Evolutionary conservation across 148 eudicot genomes (phyloP).

Genomic region (Chenopodium formosanum): DNA sequence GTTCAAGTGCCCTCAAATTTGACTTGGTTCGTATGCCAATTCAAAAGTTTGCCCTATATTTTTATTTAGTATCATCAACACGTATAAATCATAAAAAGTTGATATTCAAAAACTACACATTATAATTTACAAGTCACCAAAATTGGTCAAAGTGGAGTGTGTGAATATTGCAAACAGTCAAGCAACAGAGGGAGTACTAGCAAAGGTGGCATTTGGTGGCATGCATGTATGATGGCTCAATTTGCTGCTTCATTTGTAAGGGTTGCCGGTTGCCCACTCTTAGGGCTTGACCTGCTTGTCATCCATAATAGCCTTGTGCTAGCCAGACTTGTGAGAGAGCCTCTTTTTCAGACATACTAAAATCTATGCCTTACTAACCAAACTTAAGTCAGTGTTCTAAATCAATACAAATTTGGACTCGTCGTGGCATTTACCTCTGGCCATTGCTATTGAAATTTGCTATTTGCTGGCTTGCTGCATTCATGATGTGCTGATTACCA

Average conservation of each 20-base stretch:
- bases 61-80: too few relatives aligned
- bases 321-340: neutral
- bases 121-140: too few relatives aligned
- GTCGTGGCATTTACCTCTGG: neutral
- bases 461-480: neutral
- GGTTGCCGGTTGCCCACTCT: neutral
- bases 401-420: neutral
- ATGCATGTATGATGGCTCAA: too few relatives aligned
- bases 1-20: too few relatives aligned
- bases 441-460: neutral
- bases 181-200: neutral
- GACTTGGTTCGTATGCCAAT: too few relatives aligned
- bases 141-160: too few relatives aligned
- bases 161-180: too few relatives aligned
- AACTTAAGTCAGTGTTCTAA: neutral
- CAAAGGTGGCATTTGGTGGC: too few relatives aligned
- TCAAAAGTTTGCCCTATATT: too few relatives aligned
- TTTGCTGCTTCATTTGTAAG: neutral
- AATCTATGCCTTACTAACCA: neutral
- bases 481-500: neutral
- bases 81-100: too few relatives aligned
- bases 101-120: too few relatives aligned
- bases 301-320: neutral
- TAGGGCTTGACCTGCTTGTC: neutral
- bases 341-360: neutral